Evolutionary conservation across 768 basidiomycete species (phyloP), one percentile per base, ranked within the genome.

Genomic region (Gloeophyllum trabeum): DNA sequence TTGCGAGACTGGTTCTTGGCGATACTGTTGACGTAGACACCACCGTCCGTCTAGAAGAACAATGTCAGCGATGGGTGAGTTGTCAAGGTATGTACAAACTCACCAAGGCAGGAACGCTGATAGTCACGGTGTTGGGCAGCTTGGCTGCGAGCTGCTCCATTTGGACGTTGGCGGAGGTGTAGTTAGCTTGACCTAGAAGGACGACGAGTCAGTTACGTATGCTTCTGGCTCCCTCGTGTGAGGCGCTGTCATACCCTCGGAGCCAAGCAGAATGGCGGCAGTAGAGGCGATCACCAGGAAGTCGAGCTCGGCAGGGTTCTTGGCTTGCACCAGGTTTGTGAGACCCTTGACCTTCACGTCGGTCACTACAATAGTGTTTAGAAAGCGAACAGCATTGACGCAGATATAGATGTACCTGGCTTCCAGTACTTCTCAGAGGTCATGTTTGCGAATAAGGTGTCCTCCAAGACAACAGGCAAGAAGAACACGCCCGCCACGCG

Each of bases 261-360:
- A 37, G 28, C 48, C 48, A 19, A 21, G 22, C 1, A 48, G 21
- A n/a, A 28, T 42, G 7, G 44, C 26, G 20, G 39, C 42, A n/a
- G 47, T 35, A 18, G 42, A 39, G 5, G 48, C 32, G 6, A 48
- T 32, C 3, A 50, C 43, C 4, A 50, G 40, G 48, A 50, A 50
- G 35, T 50, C 48, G 21, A 50, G 34, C 2, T 24, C 21, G n/a
- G 14, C 23, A 23, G 48, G 47, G 34, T 48, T 24, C n/a, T 48
- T 34, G 6, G 48, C 34, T 25, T 50, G 16, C 3, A 48, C 19
- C 12, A 50, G 48, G 13, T 41, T 35, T 7, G 48, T 24, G 16
- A 50, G n/a, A 3, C 47, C 48, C 35, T 45, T 30, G 6, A 50
- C 36, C 35, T 50, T 50, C 38, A 50, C 47, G 37, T 50, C 48